Percentiles rank a stretch among this genome's conserved stretches.
phyloP scores from a whole-genome alignment of 2,329 filamentous ascomycete genomes.

The Tothia fuscella region DNA sequence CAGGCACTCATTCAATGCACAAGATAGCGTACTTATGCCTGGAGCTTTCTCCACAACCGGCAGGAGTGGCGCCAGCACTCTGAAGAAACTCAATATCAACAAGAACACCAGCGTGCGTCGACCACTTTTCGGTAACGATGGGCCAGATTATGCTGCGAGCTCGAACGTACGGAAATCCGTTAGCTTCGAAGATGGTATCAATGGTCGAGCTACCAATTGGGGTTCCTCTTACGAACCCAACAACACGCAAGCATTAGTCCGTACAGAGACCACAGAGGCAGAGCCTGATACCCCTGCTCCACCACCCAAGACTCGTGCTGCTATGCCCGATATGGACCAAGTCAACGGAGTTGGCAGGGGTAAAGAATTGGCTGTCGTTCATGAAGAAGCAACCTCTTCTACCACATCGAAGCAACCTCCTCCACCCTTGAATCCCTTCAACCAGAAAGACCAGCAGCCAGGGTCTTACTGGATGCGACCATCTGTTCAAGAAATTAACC shows the following conservation, averaged over 20 bases:
- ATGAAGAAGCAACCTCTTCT: slow-evolving; percentile 56
- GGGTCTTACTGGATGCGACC: slow-evolving; percentile 86
- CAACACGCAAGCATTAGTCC: slow-evolving; percentile 9
- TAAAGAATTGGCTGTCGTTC: slow-evolving; percentile 67
- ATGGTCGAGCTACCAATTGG: slow-evolving; percentile 23
- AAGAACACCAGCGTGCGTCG: slow-evolving; percentile 59
- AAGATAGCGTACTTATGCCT: slow-evolving; percentile 77
- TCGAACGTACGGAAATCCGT: slow-evolving; percentile 64
- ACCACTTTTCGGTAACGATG: slow-evolving; percentile 43
- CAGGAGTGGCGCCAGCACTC: slow-evolving; percentile 52
- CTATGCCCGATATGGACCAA: not conserved
- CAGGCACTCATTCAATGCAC: slow-evolving; percentile 65
- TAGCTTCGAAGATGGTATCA: slow-evolving; percentile 62
- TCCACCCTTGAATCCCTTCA: not conserved
- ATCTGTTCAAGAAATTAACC: slow-evolving; percentile 58
- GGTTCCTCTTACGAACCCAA: not conserved
- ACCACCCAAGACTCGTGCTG: slow-evolving; percentile 21
- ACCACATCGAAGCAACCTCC: slow-evolving; percentile 16
- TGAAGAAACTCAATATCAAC: slow-evolving; percentile 91
- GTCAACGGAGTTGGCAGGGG: slow-evolving; percentile 35
- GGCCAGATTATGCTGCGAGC: slow-evolving; percentile 34
- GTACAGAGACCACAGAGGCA: slow-evolving; percentile 1
- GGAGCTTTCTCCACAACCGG: slow-evolving; percentile 63
- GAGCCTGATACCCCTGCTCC: slow-evolving; percentile 20
- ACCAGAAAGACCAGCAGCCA: slow-evolving; percentile 39